Evolutionary conservation across 139 green algal species (phyloP).

Genomic region (Coccomyxa sp.): DNA sequence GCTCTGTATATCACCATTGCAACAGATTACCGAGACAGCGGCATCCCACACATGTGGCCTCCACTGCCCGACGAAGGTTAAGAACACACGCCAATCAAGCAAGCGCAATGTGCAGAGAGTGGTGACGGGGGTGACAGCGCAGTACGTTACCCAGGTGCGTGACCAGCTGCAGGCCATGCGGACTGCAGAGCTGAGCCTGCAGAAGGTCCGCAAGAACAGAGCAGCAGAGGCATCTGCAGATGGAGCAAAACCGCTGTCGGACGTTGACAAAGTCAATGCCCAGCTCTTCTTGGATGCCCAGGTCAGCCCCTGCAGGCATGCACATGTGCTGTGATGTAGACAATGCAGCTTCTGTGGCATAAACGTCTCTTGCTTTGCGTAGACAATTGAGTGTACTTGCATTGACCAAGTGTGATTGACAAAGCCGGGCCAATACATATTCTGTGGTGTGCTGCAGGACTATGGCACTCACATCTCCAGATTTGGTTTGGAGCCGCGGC

Average conservation of each 20-base stretch:
- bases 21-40: too few relatives aligned
- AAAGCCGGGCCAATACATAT: too few relatives aligned
- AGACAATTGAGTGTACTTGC: too few relatives aligned
- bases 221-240: slow-evolving; percentile 25
- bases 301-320: slow-evolving; percentile 38
- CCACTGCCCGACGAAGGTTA: too few relatives aligned
- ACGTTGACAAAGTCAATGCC: slow-evolving; percentile 89
- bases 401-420: too few relatives aligned
- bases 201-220: slow-evolving; percentile 74
- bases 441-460: slow-evolving; percentile 45
- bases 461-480: slow-evolving; percentile 43
- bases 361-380: too few relatives aligned
- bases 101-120: slow-evolving; percentile 34
- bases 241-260: slow-evolving; percentile 42
- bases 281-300: slow-evolving; percentile 76
- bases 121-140: slow-evolving; percentile 27
- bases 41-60: too few relatives aligned
- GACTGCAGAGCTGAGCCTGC: slow-evolving; percentile 85
- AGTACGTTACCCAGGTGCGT: slow-evolving; percentile 49
- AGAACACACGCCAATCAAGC: too few relatives aligned
- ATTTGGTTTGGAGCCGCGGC: slow-evolving; percentile 28
- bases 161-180: slow-evolving; percentile 80
- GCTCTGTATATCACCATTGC: too few relatives aligned
- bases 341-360: too few relatives aligned
- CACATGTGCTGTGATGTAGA: too few relatives aligned